Conservation (phyloP, 345 rosid genomes). For the Kandelia obovata region DNA sequence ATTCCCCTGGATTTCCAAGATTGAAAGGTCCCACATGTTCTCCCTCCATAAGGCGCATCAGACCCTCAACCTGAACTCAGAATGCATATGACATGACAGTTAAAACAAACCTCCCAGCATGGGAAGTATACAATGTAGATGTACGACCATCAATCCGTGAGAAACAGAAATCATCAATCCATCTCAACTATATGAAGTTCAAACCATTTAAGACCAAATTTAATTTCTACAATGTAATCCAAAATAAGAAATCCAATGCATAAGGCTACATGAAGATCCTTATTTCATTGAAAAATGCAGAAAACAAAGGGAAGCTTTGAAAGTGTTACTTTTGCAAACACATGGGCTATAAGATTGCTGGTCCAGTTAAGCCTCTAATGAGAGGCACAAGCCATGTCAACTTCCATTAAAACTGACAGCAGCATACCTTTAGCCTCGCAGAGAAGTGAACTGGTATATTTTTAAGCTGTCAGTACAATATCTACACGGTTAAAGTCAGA, state of each 20-base stretch:
- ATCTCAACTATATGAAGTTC: no score
- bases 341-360: not conserved
- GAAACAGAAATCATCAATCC: no score
- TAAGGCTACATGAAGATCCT: no score
- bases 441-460: not conserved
- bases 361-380: not conserved
- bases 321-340: not conserved
- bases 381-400: not conserved
- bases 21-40: conserved; percentile 96
- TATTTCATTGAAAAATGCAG: no score
- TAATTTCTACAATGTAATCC: no score
- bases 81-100: not conserved
- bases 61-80: conserved; percentile 71
- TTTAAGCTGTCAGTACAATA: no score
- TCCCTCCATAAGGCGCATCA: conserved; percentile 94
- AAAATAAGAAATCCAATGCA: no score
- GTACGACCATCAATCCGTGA: no score
- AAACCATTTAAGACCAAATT: no score
- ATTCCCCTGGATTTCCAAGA: conserved; percentile 97
- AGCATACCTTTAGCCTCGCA: not conserved
- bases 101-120: conserved; percentile 2
- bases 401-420: not conserved
- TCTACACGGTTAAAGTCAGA: no score
- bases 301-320: no score
- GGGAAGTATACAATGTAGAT: not conserved